Base-by-base conservation (phyloP, 1,284 basidiomycete genomes). In the Tilletia indica region DNA sequence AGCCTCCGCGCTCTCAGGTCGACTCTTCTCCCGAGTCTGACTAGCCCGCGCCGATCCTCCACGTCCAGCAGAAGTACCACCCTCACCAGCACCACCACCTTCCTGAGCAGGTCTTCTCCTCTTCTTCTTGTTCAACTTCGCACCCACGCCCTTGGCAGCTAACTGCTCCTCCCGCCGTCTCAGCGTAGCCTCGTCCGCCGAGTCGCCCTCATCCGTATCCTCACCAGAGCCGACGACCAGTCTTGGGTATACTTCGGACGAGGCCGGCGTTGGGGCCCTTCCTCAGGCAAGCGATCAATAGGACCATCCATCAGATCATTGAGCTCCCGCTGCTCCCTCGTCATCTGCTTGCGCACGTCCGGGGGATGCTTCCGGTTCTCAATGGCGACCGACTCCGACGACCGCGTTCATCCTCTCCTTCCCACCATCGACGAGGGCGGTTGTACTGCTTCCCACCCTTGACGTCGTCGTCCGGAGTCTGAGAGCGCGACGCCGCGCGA, bases 181-280 rank as follows among this genome's bases (percentile, higher is more conserved):
- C 31, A 38, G 61, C 61, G 61, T 64, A n/a, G 61, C 61, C 34
- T 64, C 61, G 39, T 64, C 61, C 31, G 61, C 61, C 16, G 61
- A 64, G 36, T 64, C 61, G 14, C 38, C 61, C 16, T 64, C 61
- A 21, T 64, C 61, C 16, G 61, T 64, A 38, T 64, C 61, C 34
- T 64, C 61, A 3, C 61, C 61, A 0, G 61, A 64, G 34, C 61
- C 31, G 61, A 39, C 12, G 61, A 64, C 61, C 61, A 64, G 34
- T 64, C 61, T 6, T 64, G 34, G 1, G 61, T 64, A 64, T 64
- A 64, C 36, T 39, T 34, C 12, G 61, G 61, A 14, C 61, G 31
- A 1, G 61, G 61, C 2, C 61, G 61, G 3, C 36, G 12, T 14
- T 31, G 56, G 12, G 56, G 56, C 12, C 56, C 56, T 25, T 58